Conservation (phyloP, 2,329 filamentous ascomycete species). For the Apiospora hydei region DNA sequence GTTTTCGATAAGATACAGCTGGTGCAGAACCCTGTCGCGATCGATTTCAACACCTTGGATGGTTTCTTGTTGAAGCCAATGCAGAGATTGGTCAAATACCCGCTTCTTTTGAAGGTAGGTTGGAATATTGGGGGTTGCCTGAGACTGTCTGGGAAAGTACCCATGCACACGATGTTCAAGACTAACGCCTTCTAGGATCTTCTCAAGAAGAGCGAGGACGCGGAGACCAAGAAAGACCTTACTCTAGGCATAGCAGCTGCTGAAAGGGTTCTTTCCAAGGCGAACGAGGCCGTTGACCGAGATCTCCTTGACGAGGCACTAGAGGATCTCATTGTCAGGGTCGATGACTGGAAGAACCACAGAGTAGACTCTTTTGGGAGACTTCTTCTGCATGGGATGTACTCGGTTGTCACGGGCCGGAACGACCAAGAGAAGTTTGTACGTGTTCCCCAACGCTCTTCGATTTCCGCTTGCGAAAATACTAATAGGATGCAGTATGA, state of each 20-base stretch:
- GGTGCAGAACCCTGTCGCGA: constrained; percentile 80
- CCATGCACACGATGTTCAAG: not conserved
- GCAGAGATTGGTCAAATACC: constrained; percentile 94
- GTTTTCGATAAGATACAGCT: constrained; percentile 86
- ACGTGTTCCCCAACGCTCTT: constrained; percentile 27
- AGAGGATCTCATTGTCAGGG: constrained; percentile 79
- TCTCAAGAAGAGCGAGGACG: constrained; percentile 78
- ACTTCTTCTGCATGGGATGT: constrained; percentile 85
- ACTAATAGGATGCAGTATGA: constrained; percentile 72
- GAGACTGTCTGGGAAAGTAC: not conserved
- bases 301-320: constrained; percentile 86
- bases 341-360: constrained; percentile 98
- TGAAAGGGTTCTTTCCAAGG: constrained; percentile 80
- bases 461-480: constrained; percentile 41
- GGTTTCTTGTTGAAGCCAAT: constrained; percentile 97
- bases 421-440: constrained; percentile 93
- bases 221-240: constrained; percentile 75
- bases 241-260: constrained; percentile 80
- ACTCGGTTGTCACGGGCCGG: constrained; percentile 88
- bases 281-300: constrained; percentile 89
- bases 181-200: constrained; percentile 69
- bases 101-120: constrained; percentile 81
- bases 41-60: constrained; percentile 85
- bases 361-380: constrained; percentile 91
- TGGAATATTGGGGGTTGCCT: not conserved